phyloP scores from a whole-genome alignment of 257 asterid species.

The Galeopsis tetrahit region DNA sequence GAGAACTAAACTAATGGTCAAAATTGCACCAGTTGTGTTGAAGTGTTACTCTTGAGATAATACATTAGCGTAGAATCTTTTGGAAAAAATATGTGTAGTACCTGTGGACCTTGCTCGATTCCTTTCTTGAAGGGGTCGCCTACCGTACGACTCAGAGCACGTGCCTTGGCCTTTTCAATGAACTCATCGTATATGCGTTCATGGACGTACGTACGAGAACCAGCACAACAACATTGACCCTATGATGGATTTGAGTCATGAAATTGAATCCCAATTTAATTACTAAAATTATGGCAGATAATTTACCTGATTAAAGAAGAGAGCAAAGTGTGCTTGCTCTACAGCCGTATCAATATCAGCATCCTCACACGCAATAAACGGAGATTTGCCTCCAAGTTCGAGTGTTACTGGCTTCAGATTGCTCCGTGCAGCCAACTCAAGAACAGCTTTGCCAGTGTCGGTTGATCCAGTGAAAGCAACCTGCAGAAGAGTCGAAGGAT shows the following conservation, averaged over 20 bases:
- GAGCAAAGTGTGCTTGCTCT: slow-evolving; percentile 73
- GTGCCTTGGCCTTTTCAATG: slow-evolving; percentile 69
- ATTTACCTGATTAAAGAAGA: slow-evolving; percentile 79
- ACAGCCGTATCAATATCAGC: slow-evolving; percentile 71
- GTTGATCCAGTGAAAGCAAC: slow-evolving; percentile 90
- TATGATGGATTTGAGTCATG: slow-evolving; percentile 23
- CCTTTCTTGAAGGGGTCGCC: slow-evolving; percentile 87
- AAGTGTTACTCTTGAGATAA: no score
- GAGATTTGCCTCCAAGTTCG: slow-evolving; percentile 90
- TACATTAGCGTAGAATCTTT: neutral
- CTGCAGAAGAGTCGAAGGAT: slow-evolving; percentile 39
- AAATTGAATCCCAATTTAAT: neutral
- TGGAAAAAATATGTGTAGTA: slow-evolving; percentile 1
- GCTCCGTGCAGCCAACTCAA: slow-evolving; percentile 72
- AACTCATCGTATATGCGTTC: slow-evolving; percentile 75
- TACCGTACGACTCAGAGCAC: slow-evolving; percentile 64
- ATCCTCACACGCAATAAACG: slow-evolving; percentile 72
- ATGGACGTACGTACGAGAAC: slow-evolving; percentile 83
- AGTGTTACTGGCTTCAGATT: slow-evolving; percentile 79
- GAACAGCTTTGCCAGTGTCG: slow-evolving; percentile 59
- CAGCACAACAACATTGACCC: slow-evolving; percentile 94
- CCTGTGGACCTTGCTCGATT: slow-evolving; percentile 92
- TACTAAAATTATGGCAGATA: neutral
- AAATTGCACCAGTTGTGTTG: no score
- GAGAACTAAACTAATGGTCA: no score